These are phyloP conservation scores for Trichoderma atroviride DNA, from an alignment of 2,329 filamentous ascomycete species.

Conservation along the genomic window DNA sequence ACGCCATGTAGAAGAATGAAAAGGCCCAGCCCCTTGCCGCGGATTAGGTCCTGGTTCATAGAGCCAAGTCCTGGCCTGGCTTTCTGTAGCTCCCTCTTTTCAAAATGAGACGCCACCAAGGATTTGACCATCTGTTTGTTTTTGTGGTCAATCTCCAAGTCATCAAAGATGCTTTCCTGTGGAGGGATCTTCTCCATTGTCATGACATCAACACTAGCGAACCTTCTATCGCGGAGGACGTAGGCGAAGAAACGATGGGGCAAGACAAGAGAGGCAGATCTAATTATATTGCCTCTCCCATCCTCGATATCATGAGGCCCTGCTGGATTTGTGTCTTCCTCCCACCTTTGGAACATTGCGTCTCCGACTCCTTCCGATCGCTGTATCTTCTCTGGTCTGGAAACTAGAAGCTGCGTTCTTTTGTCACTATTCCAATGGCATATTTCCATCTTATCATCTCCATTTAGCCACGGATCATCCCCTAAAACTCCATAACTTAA, in stretches of 20 bases:
- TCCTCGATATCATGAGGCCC: background rate
- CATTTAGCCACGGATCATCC: background rate
- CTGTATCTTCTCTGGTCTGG: background rate
- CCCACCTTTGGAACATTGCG: background rate
- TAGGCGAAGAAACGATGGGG: background rate
- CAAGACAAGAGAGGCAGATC: background rate
- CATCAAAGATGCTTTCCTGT: background rate
- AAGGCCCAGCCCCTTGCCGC: slow-evolving; percentile 49
- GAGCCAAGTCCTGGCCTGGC: background rate
- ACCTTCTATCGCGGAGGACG: background rate
- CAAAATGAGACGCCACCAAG: background rate
- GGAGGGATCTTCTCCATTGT: background rate
- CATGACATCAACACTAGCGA: background rate
- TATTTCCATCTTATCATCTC: background rate
- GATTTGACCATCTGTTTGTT: background rate
- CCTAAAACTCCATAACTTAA: no score
- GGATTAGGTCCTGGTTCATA: slow-evolving; percentile 43
- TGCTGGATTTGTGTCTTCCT: background rate
- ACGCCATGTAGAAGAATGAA: slow-evolving; percentile 51
- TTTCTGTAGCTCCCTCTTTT: background rate
- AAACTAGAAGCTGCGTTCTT: background rate
- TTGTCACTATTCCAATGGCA: background rate
- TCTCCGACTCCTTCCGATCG: background rate
- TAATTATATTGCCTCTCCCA: background rate
- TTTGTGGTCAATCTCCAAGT: background rate